phyloP scores from a whole-genome alignment of 768 basidiomycete genomes.

The Tulasnella sp. region DNA sequence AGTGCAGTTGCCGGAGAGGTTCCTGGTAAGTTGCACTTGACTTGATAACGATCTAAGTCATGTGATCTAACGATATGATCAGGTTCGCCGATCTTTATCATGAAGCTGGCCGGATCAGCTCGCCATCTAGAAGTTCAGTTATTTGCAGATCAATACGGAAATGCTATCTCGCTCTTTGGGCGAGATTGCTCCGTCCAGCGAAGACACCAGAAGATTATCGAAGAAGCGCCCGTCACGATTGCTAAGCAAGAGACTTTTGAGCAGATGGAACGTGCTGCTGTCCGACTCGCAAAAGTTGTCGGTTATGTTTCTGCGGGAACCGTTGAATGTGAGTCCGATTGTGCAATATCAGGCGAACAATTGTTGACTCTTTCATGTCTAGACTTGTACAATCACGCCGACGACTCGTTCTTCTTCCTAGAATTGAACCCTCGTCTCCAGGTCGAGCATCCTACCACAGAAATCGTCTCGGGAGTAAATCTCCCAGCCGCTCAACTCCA shows the following conservation, averaged over 20 bases:
- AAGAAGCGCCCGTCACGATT: conserved; percentile 98
- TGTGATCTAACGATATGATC: conserved; percentile 20
- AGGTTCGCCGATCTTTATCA: conserved; percentile 98
- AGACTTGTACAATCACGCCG: conserved; percentile 91
- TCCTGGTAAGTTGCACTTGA: conserved; percentile 51
- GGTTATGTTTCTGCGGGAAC: conserved; percentile 99
- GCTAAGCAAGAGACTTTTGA: conserved; percentile 85
- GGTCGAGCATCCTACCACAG: conserved; percentile 98
- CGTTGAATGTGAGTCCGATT: conserved; percentile 64
- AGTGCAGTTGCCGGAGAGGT: conserved; percentile 92
- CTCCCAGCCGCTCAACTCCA: conserved; percentile 95
- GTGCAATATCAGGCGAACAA: conserved; percentile 10
- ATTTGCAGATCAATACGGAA: conserved; percentile 97
- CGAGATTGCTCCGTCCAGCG: conserved; percentile 99
- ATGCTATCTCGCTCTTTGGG: conserved; percentile 96
- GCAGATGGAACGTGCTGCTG: conserved; percentile 98
- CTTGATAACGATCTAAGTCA: not conserved
- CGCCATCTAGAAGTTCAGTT: conserved; percentile 97
- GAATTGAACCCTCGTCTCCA: conserved; percentile 99
- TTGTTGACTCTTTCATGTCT: not conserved
- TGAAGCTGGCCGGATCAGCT: conserved; percentile 97
- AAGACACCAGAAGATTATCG: conserved; percentile 99
- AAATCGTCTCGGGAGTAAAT: conserved; percentile 99
- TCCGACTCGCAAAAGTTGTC: conserved; percentile 94
- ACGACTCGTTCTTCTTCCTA: conserved; percentile 93